Evolutionary conservation across 2,329 filamentous ascomycete species (phyloP), one percentile per base, ranked within the genome.

Genomic region (Aspergillus jensenii): DNA sequence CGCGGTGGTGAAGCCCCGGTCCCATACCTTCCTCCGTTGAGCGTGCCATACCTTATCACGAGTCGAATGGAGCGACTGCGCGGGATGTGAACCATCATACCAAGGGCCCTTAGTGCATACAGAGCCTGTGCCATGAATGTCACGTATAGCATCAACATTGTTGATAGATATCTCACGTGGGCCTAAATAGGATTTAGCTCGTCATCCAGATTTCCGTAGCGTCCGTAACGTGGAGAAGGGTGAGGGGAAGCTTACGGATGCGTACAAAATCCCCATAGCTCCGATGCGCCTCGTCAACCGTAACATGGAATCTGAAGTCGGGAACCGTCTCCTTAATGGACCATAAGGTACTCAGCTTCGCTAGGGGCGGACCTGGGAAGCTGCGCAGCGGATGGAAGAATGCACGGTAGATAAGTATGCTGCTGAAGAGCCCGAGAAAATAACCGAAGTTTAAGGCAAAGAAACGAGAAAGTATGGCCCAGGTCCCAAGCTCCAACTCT

Each of bases 371-470:
- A 14, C 55, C 58, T 6, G 52, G 60, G 37, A 62, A 62, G 2
- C 46, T 60, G 23, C 58, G 60, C 23, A 62, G 47, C 37, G 57
- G 52, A 35, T 62, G 60, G 17, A 62, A 53, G 21, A 58, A 62
- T 0, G 57, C 15, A 55, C 57, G 59, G 45, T 59, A 59, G 9
- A 55, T 12, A 35, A 8, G n/a, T 8, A 53, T 58, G 17, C 49
- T 58, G 4, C 49, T 37, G 19, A 57, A 53, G 3, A 49, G 48
- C 5, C 48, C 41, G 12, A 33, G 11, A 9, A 47, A 27, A 33
- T 48, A 41, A 6, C 52, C 43, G 6, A 45, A 31, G 40, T 55
- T 55, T 4, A 55, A 19, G 5, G 17, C 14, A n/a, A 37, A n/a
- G 35, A 37, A 37, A 37, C 35, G 35, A 37, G 35, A n/a, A n/a